phyloP scores from a whole-genome alignment of 2,329 filamentous ascomycete species.

The Paraconiothyrium sp. region DNA sequence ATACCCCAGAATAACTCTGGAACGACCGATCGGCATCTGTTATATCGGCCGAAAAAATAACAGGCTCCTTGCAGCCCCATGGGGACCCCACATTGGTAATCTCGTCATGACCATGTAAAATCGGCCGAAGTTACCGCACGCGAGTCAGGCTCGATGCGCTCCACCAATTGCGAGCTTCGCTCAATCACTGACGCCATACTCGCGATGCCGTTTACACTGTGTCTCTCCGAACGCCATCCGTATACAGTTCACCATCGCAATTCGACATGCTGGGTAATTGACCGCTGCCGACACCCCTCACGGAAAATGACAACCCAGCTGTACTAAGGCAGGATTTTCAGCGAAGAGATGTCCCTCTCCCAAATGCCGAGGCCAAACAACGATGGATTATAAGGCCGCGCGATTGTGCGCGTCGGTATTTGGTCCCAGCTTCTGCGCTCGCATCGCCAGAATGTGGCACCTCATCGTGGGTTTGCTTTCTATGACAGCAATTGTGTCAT shows the following conservation, averaged over 20 bases:
- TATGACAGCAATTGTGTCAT: background rate
- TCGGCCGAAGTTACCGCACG: slow-evolving; percentile 9
- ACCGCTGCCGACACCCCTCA: background rate
- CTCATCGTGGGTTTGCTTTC: slow-evolving; percentile 6
- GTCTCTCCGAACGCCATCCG: background rate
- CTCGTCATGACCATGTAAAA: background rate
- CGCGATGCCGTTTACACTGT: slow-evolving; percentile 1
- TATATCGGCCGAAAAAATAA: background rate
- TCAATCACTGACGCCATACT: background rate
- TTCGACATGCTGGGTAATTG: background rate
- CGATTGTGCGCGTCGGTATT: background rate
- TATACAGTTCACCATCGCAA: background rate
- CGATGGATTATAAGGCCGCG: background rate
- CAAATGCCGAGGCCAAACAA: background rate
- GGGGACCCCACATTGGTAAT: background rate
- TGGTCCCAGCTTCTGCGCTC: background rate
- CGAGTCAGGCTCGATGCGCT: background rate
- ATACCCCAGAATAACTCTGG: too few relatives aligned
- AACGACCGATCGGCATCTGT: too few relatives aligned
- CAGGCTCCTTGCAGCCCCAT: background rate
- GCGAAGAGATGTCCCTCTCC: background rate
- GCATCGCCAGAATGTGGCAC: background rate
- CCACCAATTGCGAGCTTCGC: background rate
- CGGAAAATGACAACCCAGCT: background rate
- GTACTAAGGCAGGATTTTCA: background rate